Evolutionary conservation across 2,329 filamentous ascomycete species (phyloP).

Genomic region (Pseudohalonectria lignicola): DNA sequence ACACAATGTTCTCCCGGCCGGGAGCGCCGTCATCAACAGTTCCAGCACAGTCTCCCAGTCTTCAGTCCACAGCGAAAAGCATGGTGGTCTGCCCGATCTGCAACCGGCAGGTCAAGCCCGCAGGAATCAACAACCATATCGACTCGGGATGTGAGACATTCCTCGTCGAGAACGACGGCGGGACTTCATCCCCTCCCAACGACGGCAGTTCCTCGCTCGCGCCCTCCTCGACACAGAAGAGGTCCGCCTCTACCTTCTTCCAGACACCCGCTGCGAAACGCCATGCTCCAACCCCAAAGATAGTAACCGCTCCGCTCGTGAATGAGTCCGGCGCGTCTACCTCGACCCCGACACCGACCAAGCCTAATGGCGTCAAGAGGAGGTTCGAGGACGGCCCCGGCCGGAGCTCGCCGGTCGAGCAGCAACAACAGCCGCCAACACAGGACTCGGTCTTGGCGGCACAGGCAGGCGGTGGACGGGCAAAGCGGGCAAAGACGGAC

Average conservation of each 20-base stretch:
- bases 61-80: too few relatives aligned
- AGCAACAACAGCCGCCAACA: constrained; percentile 11
- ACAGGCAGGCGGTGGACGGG: too few relatives aligned
- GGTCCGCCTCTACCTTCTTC: constrained; percentile 46
- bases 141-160: constrained; percentile 70
- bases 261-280: constrained; percentile 49
- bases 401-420: constrained; percentile 10
- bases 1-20: too few relatives aligned
- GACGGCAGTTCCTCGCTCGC: constrained; percentile 21
- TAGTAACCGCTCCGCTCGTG: constrained; percentile 19
- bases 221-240: constrained; percentile 35
- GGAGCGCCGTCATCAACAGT: too few relatives aligned
- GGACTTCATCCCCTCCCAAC: constrained; percentile 19
- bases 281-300: constrained; percentile 22
- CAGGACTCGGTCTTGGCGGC: constrained; percentile 19
- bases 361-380: constrained; percentile 33
- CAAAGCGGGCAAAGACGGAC: constrained; percentile 58
- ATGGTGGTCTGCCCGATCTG: constrained; percentile 75
- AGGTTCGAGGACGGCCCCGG: constrained; percentile 44
- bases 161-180: constrained; percentile 39
- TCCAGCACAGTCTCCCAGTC: too few relatives aligned
- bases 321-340: constrained; percentile 16
- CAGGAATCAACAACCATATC: constrained; percentile 80
- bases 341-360: constrained; percentile 2
- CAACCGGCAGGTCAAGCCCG: constrained; percentile 56